Evolutionary conservation across 129 eudicot species (phyloP).

Genomic region (sunflower (Helianthus annuus)): HanXRQr2.0-SUNRISE NC_035435.2:95185332-95185831

Average conservation of each 20-base stretch:
- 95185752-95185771: background rate
- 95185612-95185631: constrained; percentile 6
- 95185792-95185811: too few relatives aligned
- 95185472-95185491: constrained; percentile 97
- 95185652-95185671: too few relatives aligned
- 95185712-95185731: too few relatives aligned
- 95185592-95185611: constrained; percentile 97
- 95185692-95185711: too few relatives aligned
- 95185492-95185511: constrained; percentile 99
- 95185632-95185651: too few relatives aligned
- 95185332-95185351: too few relatives aligned
- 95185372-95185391: too few relatives aligned
- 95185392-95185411: too few relatives aligned
- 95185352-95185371: too few relatives aligned
- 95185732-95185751: too few relatives aligned
- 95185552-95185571: constrained; percentile 63
- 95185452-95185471: constrained; percentile 75
- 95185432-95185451: background rate
- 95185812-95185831: too few relatives aligned
- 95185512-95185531: constrained; percentile 80
- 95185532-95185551: constrained; percentile 83
- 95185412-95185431: background rate
- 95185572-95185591: constrained; percentile 87
- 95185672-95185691: too few relatives aligned
- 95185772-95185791: background rate